Base-by-base conservation (phyloP, 176 grass and related monocot genomes). In the Cymbopogon citratus region DNA sequence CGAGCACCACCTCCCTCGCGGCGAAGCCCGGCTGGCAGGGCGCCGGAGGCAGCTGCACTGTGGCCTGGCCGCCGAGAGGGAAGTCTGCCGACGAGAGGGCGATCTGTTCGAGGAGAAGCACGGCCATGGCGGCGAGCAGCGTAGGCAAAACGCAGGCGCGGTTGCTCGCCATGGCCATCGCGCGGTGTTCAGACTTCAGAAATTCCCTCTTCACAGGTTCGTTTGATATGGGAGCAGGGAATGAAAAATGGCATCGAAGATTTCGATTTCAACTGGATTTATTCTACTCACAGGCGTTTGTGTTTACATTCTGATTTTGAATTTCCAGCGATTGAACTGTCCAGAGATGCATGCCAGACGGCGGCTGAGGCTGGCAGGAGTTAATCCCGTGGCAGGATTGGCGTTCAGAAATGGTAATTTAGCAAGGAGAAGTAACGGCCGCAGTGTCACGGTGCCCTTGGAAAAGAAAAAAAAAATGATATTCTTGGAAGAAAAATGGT, bases 1-100 rank as follows among this genome's bases (percentile, higher is more conserved):
- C 31, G 29, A 88, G 87, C 38, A 88, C 69, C 61, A 78, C 78
- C 39, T 33, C 52, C 73, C 5, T 71, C 73, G 15, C 23, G 18
- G 76, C 6, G 63, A 75, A 68, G 2, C 61, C 76, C 45, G 62
- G 81, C 48, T 36, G 21, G 60, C 67, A 61, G 60, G 46, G 31
- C 16, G 7, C 16, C 77, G 63, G 63, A 8, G 85, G 60, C 46
- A 88, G 61, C 14, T 14, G 81, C 69, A 84, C 87, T 16, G 76
- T 46, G 76, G 44, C 35, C 61, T 73, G 69, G 38, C 21, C 70
- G 48, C 87, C 87, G 48, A 75, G 48, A 31, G 27, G 38, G 81
- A 84, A 84, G 66, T 80, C 51, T 33, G 31, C 31, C 76, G 87
- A 80, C 2, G 87, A 6, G 29, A 18, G 13, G 26, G 87, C 76